phyloP scores from a whole-genome alignment of 108 stramenopile species.

The Pseudonitzschia multistriata region DNA sequence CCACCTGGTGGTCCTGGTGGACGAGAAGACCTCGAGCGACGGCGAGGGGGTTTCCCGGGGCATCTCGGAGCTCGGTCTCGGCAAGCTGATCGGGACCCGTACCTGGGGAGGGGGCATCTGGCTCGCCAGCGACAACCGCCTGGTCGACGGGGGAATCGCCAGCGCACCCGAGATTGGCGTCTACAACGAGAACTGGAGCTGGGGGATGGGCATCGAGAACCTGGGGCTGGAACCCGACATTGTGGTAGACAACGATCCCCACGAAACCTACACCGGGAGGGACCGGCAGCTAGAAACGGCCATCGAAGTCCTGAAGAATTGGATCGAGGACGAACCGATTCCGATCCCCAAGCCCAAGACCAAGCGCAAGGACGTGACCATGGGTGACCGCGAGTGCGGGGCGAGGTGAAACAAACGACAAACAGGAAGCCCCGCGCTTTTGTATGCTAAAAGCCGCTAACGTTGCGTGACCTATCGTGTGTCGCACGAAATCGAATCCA shows the following conservation, averaged over 20 bases:
- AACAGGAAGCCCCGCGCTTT: too few species aligned
- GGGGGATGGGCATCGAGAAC: conserved; percentile 73
- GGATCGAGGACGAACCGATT: conserved; percentile 60
- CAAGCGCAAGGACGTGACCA: conserved; percentile 37
- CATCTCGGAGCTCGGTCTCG: conserved; percentile 71
- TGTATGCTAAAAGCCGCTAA: too few species aligned
- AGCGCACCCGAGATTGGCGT: conserved; percentile 65
- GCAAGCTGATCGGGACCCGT: conserved; percentile 70
- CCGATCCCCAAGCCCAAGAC: conserved; percentile 39
- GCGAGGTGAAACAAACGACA: too few species aligned
- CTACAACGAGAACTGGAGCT: conserved; percentile 65
- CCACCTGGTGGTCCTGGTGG: conserved; percentile 68
- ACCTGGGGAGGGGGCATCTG: conserved; percentile 85
- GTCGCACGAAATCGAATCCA: too few species aligned
- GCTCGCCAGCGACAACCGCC: conserved; percentile 61
- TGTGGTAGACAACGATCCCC: conserved; percentile 76
- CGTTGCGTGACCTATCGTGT: too few species aligned
- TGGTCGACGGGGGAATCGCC: conserved; percentile 78
- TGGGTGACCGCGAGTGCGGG: conserved; percentile 35
- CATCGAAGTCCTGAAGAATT: conserved; percentile 53
- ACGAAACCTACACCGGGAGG: conserved; percentile 43
- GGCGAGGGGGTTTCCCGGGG: conserved; percentile 74
- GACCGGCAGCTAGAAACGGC: conserved; percentile 63
- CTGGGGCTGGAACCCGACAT: conserved; percentile 72
- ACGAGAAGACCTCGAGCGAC: conserved; percentile 72